Evolutionary conservation across 2,329 filamentous ascomycete genomes (phyloP).

Genomic region (Intubia oerlemansii): DNA sequence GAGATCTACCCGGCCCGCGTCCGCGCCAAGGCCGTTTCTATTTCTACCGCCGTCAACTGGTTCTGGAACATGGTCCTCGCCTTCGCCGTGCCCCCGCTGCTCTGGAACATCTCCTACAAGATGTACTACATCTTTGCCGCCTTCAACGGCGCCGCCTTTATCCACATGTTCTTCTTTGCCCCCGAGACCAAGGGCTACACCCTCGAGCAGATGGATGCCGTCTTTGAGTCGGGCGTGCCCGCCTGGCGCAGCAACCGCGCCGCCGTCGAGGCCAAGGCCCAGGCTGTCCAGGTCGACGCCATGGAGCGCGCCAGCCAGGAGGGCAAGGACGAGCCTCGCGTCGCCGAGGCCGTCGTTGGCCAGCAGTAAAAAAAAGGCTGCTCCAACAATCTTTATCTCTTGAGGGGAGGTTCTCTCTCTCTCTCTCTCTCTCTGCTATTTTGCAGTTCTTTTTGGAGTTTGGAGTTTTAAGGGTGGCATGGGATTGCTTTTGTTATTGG

Average conservation of each 20-base stretch:
- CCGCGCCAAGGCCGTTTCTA: conserved; percentile 21
- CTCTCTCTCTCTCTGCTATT: no score
- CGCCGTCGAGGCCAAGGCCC: no score
- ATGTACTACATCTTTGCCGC: conserved; percentile 53
- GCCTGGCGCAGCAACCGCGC: conserved; percentile 35
- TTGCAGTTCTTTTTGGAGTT: no score
- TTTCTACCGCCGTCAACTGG: conserved; percentile 19
- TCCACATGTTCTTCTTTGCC: conserved; percentile 42
- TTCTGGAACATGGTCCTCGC: conserved; percentile 31
- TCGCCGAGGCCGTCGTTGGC: conserved; percentile 1
- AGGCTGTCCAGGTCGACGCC: conserved; percentile 22
- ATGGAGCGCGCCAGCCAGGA: conserved; percentile 25
- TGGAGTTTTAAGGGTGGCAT: no score
- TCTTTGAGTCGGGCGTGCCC: conserved; percentile 39
- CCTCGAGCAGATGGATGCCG: conserved; percentile 55
- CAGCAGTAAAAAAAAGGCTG: no score
- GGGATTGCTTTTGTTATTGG: no score
- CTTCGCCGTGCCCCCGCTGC: conserved; percentile 26
- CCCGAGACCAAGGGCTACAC: conserved; percentile 53
- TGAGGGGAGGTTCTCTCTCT: no score
- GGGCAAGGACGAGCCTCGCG: conserved; percentile 18
- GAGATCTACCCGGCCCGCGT: conserved; percentile 22
- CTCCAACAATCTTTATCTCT: no score
- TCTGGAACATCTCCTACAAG: conserved; percentile 25
- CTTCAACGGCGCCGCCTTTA: conserved; percentile 45